Evolutionary conservation across 2,329 filamentous ascomycete genomes (phyloP), one percentile per base, ranked within the genome.

Genomic region (Colletotrichum lini): DNA sequence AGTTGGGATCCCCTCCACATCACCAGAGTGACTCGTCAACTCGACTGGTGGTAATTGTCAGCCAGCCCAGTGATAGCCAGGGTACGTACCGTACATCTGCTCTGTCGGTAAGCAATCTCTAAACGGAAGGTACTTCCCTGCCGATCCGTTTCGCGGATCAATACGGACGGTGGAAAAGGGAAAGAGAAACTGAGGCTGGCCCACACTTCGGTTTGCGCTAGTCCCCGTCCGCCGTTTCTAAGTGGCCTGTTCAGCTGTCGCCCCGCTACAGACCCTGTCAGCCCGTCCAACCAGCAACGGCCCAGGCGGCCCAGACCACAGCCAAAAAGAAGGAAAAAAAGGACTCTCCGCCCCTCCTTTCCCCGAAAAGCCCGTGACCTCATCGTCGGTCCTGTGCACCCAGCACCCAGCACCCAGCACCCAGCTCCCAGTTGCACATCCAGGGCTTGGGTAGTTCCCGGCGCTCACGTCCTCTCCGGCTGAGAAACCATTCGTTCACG

Each of bases 301-400:
- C 12, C 15, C 42, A 65, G 66, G n/a, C 42, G 66, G 23, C 42
- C 60, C 45, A 65, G 53, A 54, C 52, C 52, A n/a, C 50, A 16
- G 21, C 23, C 44, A 45, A 45, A 30, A 30, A 30, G 30, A 30
- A 30, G 7, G 30, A 8, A 8, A n/a, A 30, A 60, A 42, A 23
- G 45, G 45, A 18, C 49, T 30, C 40, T 26, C 23, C 49, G 21
- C 40, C 62, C 42, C 38, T 52, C 23, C 38, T 54, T 35, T 45
- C 18, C 53, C 58, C 40, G 15, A 64, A 42, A 38, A 40, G 65
- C 65, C 65, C 65, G 65, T 67, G 65, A 67, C 65, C 58, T 67
- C 65, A 63, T 67, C 58, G 65, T 30, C 60, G 15, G 50, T 63
- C 58, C 44, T 49, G 63, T 42, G 54, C 53, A 30, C 52, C 47